phyloP scores from a whole-genome alignment of 129 eudicot genomes.

The Cynara cardunculus region DNA sequence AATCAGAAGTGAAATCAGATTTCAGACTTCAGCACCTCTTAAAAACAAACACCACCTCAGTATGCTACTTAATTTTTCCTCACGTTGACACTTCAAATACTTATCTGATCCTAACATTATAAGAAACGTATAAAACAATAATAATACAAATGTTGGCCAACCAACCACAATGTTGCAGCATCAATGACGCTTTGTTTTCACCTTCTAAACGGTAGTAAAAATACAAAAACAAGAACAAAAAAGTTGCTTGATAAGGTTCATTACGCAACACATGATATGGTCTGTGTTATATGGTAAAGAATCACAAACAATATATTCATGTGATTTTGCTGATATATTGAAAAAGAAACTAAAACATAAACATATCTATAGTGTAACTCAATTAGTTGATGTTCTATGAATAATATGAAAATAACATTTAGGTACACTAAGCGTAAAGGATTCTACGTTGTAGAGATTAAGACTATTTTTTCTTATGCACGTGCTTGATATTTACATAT shows the following conservation, averaged over 20 bases:
- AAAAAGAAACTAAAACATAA: neutral
- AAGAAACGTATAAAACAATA: too few relatives aligned
- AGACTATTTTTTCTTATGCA: neutral
- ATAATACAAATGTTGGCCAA: neutral
- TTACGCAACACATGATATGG: neutral
- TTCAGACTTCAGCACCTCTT: too few relatives aligned
- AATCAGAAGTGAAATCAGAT: too few relatives aligned
- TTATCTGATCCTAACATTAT: neutral
- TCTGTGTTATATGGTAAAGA: neutral
- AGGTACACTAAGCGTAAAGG: neutral
- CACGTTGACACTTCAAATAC: too few relatives aligned
- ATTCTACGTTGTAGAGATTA: neutral
- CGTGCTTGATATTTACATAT: neutral
- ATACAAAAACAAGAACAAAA: neutral
- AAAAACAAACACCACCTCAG: too few relatives aligned
- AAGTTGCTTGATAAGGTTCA: neutral
- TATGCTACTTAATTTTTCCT: too few relatives aligned
- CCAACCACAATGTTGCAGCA: neutral
- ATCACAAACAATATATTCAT: neutral
- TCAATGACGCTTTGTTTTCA: neutral
- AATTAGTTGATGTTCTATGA: neutral
- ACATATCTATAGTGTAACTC: neutral
- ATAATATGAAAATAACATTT: too few relatives aligned
- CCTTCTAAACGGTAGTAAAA: neutral
- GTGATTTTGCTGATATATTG: neutral